phyloP scores from a whole-genome alignment of 169 alveolate genomes.

The Plasmodium berghei region DNA sequence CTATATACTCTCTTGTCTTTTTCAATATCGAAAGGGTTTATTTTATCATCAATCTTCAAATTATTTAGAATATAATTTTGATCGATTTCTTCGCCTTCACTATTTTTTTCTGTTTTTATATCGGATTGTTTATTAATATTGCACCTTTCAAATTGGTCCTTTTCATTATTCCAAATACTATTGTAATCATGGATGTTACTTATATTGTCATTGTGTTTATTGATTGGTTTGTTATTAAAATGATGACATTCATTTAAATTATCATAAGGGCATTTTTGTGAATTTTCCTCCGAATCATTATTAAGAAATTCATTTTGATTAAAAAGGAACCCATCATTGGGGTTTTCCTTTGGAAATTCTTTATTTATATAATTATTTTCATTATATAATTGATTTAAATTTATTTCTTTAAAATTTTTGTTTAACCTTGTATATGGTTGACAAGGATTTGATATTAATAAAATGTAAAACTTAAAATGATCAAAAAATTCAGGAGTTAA shows the following conservation, averaged over 20 bases:
- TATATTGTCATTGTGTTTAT: no score
- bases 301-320: neutral
- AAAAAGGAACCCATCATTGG: neutral
- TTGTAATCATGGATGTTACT: no score
- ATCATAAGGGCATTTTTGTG: neutral
- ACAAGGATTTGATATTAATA: conserved; percentile 67
- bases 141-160: neutral
- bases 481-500: conserved; percentile 34
- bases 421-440: conserved; percentile 75
- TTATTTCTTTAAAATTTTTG: conserved; percentile 30
- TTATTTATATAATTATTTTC: neutral
- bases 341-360: neutral
- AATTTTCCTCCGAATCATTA: conserved; percentile 1
- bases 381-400: neutral
- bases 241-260: neutral
- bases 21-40: conserved; percentile 15
- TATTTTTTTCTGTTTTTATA: neutral
- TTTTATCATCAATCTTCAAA: conserved; percentile 9
- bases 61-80: neutral
- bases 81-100: neutral
- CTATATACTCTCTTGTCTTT: conserved; percentile 54
- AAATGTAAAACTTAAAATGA: conserved; percentile 15
- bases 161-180: no score
- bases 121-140: neutral
- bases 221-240: no score